Evolutionary conservation across 169 alveolate species (phyloP).

Genomic region (Cardiosporidium cionae): DNA sequence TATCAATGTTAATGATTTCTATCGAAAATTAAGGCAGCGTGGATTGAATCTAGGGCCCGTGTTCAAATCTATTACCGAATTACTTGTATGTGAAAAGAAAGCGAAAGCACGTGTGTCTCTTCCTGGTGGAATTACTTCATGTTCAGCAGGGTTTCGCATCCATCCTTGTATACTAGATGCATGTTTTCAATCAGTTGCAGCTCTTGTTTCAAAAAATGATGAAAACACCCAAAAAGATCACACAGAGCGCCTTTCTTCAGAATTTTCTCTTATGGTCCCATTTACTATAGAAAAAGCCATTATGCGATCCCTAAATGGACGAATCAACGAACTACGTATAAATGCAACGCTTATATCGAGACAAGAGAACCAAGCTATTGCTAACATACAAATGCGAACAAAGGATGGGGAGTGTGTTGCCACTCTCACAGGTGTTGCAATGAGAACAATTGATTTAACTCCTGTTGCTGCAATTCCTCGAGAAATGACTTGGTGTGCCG

Average conservation of each 20-base stretch:
- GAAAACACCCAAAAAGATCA: no score
- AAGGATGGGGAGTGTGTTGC: constrained; percentile 2
- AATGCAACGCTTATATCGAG: neutral
- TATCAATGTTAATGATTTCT: constrained; percentile 21
- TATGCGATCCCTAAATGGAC: no score
- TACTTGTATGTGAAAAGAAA: constrained; percentile 5
- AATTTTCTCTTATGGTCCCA: no score
- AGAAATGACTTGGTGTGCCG: constrained; percentile 16
- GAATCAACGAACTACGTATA: no score
- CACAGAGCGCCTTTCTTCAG: no score
- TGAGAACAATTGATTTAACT: constrained; percentile 11
- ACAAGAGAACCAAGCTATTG: neutral
- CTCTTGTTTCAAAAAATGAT: constrained; percentile 16
- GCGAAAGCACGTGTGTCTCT: constrained; percentile 25
- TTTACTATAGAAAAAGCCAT: no score
- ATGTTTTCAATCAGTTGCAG: constrained; percentile 33
- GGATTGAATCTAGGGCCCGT: constrained; percentile 48
- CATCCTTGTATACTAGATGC: constrained; percentile 50
- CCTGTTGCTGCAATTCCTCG: constrained; percentile 24
- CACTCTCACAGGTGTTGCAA: constrained; percentile 1
- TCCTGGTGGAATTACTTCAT: constrained; percentile 16
- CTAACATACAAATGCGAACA: neutral
- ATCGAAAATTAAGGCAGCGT: constrained; percentile 18
- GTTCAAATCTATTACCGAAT: constrained; percentile 34
- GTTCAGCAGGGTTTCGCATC: constrained; percentile 39